Base-by-base conservation (phyloP, 1,284 basidiomycete species). In the Leccinum solheimii region DNA sequence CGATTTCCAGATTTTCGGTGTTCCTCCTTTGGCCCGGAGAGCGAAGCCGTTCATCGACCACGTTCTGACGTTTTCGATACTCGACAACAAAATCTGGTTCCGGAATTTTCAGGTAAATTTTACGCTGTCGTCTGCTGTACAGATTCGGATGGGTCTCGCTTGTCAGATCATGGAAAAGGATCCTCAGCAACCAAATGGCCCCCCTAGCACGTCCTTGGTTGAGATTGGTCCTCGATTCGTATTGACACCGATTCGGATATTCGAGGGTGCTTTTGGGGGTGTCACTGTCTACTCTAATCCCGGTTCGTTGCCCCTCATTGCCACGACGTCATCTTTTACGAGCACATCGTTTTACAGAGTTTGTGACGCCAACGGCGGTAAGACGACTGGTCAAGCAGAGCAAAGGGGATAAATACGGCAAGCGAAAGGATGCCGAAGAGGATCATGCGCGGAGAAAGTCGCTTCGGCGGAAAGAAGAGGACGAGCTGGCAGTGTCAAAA, bases 11-110 rank as follows among this genome's bases (percentile, higher is more conserved):
- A 95, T 97, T 69, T 99, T 99, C 72, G 92, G 92, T 50, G 95
- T 98, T 2, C 97, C 97, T 27, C 86, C 91, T 38, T 87, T 87
- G 11, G 92, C 97, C 36, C 84, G 97, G 65, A 90, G 88, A 71
- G 86, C 94, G 13, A 99, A 99, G 77, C 97, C 97, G 1, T 99
- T 99, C 78, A 87, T 99, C 69, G 97, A 99, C 78, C 97, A 99
- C 73, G 88, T 99, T 71, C 84, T 99, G 65, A 94, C 94, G 51
- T 99, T 99, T 77, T 97, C 95, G 21, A 85, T 99, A 57, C 83
- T 97, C 49, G 97, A 99, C 81, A 86, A 86, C 75, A 98, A 98
- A 76, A 94, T 99, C 67, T 99, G 97, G 97, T 98, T 99, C 84
- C 87, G 97, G 67, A 98, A 98, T 78, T 99, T 92, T 81, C 97